These are phyloP conservation scores for Ziziphus jujuba DNA, from an alignment of 306 rosid genomes.

Conservation along the genomic window DNA sequence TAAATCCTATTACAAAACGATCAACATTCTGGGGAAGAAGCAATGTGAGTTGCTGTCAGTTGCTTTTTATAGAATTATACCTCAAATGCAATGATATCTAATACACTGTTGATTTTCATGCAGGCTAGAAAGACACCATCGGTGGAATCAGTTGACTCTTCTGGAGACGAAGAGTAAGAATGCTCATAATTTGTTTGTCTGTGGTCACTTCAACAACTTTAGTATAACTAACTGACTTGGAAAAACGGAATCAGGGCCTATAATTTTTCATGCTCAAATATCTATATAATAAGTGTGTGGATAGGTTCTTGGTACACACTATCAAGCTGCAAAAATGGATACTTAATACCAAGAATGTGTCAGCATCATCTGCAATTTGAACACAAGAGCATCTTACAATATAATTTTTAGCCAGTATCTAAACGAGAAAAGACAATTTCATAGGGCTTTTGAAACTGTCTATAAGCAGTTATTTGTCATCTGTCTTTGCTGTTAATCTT, in stretches of 20 bases:
- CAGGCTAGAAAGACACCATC: constrained; percentile 93
- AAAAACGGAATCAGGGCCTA: neutral
- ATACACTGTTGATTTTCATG: constrained; percentile 30
- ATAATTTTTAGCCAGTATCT: no score
- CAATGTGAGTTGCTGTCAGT: constrained; percentile 65
- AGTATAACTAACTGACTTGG: neutral
- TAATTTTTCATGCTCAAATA: no score
- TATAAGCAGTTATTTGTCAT: constrained; percentile 2
- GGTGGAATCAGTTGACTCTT: constrained; percentile 92
- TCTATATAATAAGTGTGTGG: no score
- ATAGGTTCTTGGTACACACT: no score
- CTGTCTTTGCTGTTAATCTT: neutral
- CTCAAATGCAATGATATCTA: constrained; percentile 27
- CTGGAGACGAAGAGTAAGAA: constrained; percentile 99
- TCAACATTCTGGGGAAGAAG: constrained; percentile 96
- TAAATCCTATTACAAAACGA: constrained; percentile 60
- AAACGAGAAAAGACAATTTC: neutral
- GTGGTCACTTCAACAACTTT: neutral
- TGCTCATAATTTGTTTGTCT: neutral
- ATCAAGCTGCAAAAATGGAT: no score
- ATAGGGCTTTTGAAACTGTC: constrained; percentile 7
- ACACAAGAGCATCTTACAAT: no score
- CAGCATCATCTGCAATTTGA: no score
- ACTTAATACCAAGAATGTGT: no score
- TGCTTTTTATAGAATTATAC: neutral